phyloP scores from a whole-genome alignment of 805 yeast species.

The Hanseniaspora mollemarum region DNA sequence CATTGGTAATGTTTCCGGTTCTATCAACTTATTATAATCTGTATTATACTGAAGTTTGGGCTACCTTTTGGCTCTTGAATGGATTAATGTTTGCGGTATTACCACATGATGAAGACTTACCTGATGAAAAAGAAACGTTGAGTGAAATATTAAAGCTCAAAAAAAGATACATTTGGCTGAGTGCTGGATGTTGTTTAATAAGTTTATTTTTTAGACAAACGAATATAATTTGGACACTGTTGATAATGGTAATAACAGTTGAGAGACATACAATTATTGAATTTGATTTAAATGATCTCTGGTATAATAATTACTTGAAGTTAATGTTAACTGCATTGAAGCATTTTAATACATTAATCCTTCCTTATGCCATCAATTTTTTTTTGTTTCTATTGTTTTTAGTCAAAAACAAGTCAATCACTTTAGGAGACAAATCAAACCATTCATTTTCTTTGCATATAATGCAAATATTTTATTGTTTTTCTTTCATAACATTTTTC shows the following conservation, averaged over 20 bases:
- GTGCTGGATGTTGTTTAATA: conserved; percentile 46
- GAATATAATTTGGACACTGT: conserved; percentile 73
- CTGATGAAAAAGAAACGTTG: background rate
- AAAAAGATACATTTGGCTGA: conserved; percentile 30
- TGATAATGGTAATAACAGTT: conserved; percentile 43
- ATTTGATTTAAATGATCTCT: conserved; percentile 31
- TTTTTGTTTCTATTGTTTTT: conserved; percentile 47
- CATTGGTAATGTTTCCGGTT: conserved; percentile 52
- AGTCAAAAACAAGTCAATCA: conserved; percentile 63
- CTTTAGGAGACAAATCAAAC: conserved; percentile 84
- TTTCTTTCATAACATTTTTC: conserved; percentile 49
- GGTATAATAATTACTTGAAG: conserved; percentile 33
- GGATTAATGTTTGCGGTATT: conserved; percentile 41
- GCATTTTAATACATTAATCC: conserved; percentile 27
- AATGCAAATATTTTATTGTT: conserved; percentile 73
- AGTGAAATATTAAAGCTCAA: conserved; percentile 1
- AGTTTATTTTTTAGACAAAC: conserved; percentile 82
- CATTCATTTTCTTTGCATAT: conserved; percentile 62
- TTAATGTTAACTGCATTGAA: conserved; percentile 31
- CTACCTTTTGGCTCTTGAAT: conserved; percentile 54
- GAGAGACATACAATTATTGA: conserved; percentile 40
- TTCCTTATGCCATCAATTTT: conserved; percentile 47
- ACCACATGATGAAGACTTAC: conserved; percentile 28
- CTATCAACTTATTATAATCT: conserved; percentile 60
- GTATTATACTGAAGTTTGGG: conserved; percentile 92